phyloP scores from a whole-genome alignment of 495 filamentous ascomycete genomes.

The Penicillium odoratum region DNA sequence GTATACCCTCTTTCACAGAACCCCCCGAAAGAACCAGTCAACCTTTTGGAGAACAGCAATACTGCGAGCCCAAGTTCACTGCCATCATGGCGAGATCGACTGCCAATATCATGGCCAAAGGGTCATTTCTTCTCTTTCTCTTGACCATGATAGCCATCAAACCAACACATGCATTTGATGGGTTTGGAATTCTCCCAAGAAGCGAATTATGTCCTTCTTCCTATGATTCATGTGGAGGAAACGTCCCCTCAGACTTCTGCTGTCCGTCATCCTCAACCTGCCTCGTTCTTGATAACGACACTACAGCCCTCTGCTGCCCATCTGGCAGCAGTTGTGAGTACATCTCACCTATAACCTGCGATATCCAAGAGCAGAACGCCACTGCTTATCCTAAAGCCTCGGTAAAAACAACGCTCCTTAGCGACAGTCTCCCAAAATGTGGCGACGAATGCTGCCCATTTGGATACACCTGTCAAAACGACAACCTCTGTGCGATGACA shows the following conservation, averaged over 20 bases:
- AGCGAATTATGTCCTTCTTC: constrained; percentile 46
- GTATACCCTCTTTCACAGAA: not conserved
- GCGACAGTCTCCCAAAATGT: constrained; percentile 56
- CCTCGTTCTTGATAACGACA: constrained; percentile 61
- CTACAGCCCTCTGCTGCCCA: constrained; percentile 79
- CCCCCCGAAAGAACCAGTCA: not conserved
- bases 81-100: constrained; percentile 25
- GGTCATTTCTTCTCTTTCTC: constrained; percentile 26
- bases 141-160: constrained; percentile 26
- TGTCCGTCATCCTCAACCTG: constrained; percentile 66
- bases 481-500: constrained; percentile 39
- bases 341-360: constrained; percentile 72
- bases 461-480: constrained; percentile 67
- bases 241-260: constrained; percentile 72
- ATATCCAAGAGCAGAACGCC: constrained; percentile 65
- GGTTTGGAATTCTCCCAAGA: constrained; percentile 32
- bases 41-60: not conserved
- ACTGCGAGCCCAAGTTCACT: not conserved
- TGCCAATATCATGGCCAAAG: constrained; percentile 6
- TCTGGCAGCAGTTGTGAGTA: constrained; percentile 56
- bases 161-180: constrained; percentile 32
- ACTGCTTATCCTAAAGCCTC: constrained; percentile 57
- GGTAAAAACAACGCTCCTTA: constrained; percentile 69
- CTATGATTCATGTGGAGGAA: constrained; percentile 52
- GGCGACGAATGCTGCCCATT: constrained; percentile 70